phyloP scores from a whole-genome alignment of 73 alveolate species.

The Paramecium pentaurelia region DNA sequence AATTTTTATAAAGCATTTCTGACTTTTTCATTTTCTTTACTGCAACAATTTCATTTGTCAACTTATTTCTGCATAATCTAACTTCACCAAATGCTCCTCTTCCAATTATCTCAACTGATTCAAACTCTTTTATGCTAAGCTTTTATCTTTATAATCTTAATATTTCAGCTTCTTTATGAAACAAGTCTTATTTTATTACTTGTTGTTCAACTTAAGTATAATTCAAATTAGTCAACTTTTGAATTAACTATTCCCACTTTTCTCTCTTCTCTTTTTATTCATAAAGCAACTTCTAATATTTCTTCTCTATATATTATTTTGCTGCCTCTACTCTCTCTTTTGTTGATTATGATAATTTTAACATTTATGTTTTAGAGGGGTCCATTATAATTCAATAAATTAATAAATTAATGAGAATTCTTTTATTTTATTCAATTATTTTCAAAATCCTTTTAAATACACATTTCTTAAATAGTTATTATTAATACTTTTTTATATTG shows the following conservation, averaged over 20 bases:
- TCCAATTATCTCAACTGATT: conserved; percentile 71
- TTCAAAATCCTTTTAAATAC: too few relatives aligned
- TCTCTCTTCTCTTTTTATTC: conserved; percentile 38
- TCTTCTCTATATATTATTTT: conserved; percentile 47
- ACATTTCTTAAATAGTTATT: too few relatives aligned
- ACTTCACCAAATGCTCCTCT: conserved; percentile 93
- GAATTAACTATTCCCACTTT: conserved; percentile 59
- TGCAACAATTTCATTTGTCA: conserved; percentile 56
- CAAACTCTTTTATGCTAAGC: conserved; percentile 63
- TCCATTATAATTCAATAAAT: neutral
- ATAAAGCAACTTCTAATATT: neutral
- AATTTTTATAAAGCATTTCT: conserved; percentile 73
- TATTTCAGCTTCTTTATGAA: conserved; percentile 65
- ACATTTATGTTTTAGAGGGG: neutral
- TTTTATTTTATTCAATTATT: too few relatives aligned
- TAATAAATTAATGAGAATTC: neutral
- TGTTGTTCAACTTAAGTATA: conserved; percentile 59
- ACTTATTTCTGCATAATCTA: conserved; percentile 64
- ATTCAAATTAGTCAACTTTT: conserved; percentile 61
- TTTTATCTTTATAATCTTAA: conserved; percentile 50
- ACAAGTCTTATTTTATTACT: conserved; percentile 63
- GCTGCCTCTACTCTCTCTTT: conserved; percentile 19
- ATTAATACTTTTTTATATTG: too few relatives aligned
- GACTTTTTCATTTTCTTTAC: conserved; percentile 69
- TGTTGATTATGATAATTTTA: neutral